Base-by-base conservation (phyloP, 2,329 filamentous ascomycete genomes). In the Trichoderma pleuroti region DNA sequence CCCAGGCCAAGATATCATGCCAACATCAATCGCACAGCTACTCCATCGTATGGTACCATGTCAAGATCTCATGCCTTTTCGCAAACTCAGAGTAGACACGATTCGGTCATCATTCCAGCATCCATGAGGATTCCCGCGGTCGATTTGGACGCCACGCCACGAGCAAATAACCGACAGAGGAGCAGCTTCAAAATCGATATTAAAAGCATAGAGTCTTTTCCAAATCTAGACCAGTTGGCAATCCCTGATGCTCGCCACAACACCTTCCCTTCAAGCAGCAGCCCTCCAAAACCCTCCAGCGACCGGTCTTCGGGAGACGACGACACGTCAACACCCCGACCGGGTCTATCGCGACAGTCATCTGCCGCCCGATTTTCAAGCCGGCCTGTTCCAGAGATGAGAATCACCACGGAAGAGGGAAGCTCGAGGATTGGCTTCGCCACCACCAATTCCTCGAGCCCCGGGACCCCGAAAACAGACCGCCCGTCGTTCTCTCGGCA, bases 361-460 rank as follows among this genome's bases (percentile, higher is more conserved):
- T 89, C 83, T 1, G 76, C 86, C 2, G 81, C 87, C 57, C 88
- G 88, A 46, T 95, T 95, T 78, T 91, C 90, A 0, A 94, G 91
- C 64, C 89, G 88, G 7, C 89, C 92, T 0, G 88, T 93, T 1
- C 93, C 92, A 0, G 88, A 91, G 73, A 90, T 92, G 2, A 87
- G 85, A 72, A 86, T 93, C 26, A 87, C 88, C 4, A 83, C 84
- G 1, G 88, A 92, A 72, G 92, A 91, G 70, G 88, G 86, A 1
- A 76, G 76, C 1, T 83, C 87, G 1, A 80, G 76, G 46, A 94
- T 97, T 73, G 92, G 92, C 87, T 97, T 96, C 79, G 88, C 81
- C 6, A 78, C 80, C 10, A 74, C 77, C 16, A 76, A 78, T 7
- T 72, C 75, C 9, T 72, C 75, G 4, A 76, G 74, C 21, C 69